Conservation (phyloP, 352 stramenopile species). For the Phytophthora tubulina region DNA sequence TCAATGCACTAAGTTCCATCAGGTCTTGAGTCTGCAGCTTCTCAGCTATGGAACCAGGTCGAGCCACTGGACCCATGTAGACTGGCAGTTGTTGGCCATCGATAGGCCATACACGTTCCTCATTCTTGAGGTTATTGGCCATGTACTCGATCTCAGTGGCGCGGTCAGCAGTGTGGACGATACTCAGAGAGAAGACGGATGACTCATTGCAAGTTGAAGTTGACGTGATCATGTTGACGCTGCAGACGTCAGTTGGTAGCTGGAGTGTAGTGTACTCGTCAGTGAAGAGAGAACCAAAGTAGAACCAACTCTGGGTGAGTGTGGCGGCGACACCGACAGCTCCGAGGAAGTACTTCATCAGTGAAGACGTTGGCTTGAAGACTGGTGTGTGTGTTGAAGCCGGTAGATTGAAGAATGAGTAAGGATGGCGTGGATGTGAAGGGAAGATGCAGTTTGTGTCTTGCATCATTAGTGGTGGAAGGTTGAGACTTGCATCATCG, state of each 20-base stretch:
- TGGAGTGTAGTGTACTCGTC: not conserved
- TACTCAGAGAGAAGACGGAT: slow-evolving; percentile 19
- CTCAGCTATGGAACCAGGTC: slow-evolving; percentile 41
- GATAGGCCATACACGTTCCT: slow-evolving; percentile 40
- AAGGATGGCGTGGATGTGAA: not conserved
- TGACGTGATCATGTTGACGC: slow-evolving; percentile 1
- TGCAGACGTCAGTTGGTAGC: slow-evolving; percentile 11
- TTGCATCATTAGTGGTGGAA: slow-evolving; percentile 16
- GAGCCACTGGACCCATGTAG: slow-evolving; percentile 45
- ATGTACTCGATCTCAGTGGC: slow-evolving; percentile 31
- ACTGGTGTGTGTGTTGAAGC: slow-evolving; percentile 7
- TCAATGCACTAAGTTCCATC: slow-evolving; percentile 23
- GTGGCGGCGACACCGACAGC: slow-evolving; percentile 19
- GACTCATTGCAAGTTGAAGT: slow-evolving; percentile 10
- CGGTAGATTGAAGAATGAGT: slow-evolving; percentile 29
- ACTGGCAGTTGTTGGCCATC: slow-evolving; percentile 32
- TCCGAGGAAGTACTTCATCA: slow-evolving; percentile 33
- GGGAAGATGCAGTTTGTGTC: not conserved
- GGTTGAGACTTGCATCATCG: slow-evolving; percentile 7
- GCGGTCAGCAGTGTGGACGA: slow-evolving; percentile 26
- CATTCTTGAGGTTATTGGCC: slow-evolving; percentile 39
- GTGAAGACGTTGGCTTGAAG: not conserved
- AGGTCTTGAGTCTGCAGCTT: slow-evolving; percentile 38
- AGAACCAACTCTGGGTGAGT: slow-evolving; percentile 30
- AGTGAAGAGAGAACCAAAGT: slow-evolving; percentile 18